Percentiles rank a stretch among this genome's conserved stretches.
Conservation (phyloP, 2,329 filamentous ascomycete species). For the Colletotrichum brevisporum region DNA sequence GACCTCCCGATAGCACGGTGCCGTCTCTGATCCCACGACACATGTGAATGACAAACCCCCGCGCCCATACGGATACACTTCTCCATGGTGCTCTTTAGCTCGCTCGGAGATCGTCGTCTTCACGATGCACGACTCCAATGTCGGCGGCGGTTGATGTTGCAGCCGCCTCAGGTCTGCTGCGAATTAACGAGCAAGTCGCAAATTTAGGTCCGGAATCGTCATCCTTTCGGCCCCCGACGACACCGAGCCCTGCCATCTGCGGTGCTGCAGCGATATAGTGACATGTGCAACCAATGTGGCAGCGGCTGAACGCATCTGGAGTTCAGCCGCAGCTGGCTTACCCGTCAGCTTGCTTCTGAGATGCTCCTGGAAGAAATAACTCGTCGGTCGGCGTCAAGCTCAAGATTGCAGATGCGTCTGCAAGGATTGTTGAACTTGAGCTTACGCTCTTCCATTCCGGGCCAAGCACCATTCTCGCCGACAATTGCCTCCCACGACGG, state of each 20-base stretch:
- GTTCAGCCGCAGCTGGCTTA: constrained; percentile 24
- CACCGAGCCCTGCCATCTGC: constrained; percentile 9
- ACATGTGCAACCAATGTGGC: constrained; percentile 5
- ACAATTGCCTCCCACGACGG: not conserved
- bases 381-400: not conserved
- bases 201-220: not conserved
- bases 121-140: not conserved
- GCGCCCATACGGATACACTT: not conserved
- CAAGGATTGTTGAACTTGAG: not conserved
- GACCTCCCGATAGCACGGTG: constrained; percentile 27
- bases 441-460: not conserved
- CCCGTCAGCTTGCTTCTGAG: constrained; percentile 9
- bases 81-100: not conserved
- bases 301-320: constrained; percentile 20
- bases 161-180: not conserved
- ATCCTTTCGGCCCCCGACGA: constrained; percentile 1
- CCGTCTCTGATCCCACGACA: constrained; percentile 32
- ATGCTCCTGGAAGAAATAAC: not conserved
- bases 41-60: constrained; percentile 39
- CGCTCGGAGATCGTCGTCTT: not conserved
- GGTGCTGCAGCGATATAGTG: not conserved
- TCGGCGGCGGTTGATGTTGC: constrained; percentile 5
- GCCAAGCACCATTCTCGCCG: not conserved
- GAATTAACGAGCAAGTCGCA: too few species aligned
- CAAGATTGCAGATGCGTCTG: not conserved